Evolutionary conservation across 768 basidiomycete genomes (phyloP), one percentile per base, ranked within the genome.

Genomic region (Leccinum longicurvipes): DNA sequence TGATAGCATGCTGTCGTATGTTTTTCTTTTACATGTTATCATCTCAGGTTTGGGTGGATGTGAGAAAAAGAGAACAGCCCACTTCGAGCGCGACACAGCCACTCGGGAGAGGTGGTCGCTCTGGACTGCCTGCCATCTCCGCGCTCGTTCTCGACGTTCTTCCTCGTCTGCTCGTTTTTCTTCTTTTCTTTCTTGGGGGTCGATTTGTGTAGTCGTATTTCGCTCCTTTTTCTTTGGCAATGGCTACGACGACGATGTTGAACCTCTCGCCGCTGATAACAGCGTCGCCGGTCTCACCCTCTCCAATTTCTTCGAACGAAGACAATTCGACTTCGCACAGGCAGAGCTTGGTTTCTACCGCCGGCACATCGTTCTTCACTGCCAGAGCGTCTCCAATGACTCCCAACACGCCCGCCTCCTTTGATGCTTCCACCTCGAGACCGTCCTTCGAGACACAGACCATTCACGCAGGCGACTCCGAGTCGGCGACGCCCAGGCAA

Each of bases 401-500:
- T 1, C 52, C 73, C 0, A 53, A 44, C 19, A 57, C 67, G 1
- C 63, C 61, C 17, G 54, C 60, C 46, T 59, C 67, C 19, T 65
- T 62, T 34, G 64, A 69, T 17, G 44, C 62, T 17, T 29, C 55
- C 21, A 63, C 70, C 4, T 72, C 75, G 4, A 70, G 65, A 53
- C 66, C 72, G n/a, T 73, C 73, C 12, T 75, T 75, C 39, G 39
- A 41, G 31, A 63, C 68, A 1, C 69, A 74, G 28, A 75, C 76
- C 31, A 51, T 69, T 4, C 27, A 47, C 32, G 60, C 58, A 31
- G 58, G 28, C 49, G 61, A 62, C 27, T 28, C 57, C 8, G 62
- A 59, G 47, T 50, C 50, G 31, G 50, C 67, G n/a, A 77, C 75
- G 29, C 70, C 75, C 11, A 52, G 73, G 25, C 75, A 73, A 47